These are phyloP conservation scores for Phaeosphaeria sp. DNA, from an alignment of 2,329 filamentous ascomycete genomes.

Conservation along the genomic window DNA sequence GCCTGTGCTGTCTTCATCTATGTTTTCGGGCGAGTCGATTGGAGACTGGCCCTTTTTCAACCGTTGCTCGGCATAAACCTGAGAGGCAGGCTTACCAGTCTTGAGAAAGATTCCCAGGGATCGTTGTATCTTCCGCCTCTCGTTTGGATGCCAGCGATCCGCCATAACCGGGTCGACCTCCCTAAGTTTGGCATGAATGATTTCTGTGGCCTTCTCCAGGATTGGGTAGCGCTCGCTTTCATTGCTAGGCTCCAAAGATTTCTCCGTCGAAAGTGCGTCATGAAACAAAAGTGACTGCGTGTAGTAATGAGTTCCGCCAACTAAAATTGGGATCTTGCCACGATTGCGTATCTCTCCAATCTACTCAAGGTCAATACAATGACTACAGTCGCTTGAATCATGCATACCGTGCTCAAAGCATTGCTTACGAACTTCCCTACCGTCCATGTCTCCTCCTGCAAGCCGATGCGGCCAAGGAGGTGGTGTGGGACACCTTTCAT, in stretches of 20 bases:
- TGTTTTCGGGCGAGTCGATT: not conserved
- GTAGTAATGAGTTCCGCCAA: slow-evolving; percentile 96
- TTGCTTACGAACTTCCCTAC: slow-evolving; percentile 78
- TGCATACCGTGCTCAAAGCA: slow-evolving; percentile 61
- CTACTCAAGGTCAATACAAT: slow-evolving; percentile 21
- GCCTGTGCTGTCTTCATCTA: slow-evolving; percentile 8
- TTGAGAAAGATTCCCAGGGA: slow-evolving; percentile 89
- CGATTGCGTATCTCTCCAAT: slow-evolving; percentile 80
- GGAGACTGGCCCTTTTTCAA: slow-evolving; percentile 41
- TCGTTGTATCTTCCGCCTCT: slow-evolving; percentile 84
- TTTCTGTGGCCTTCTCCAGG: slow-evolving; percentile 72
- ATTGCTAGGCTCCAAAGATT: slow-evolving; percentile 38
- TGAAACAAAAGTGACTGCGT: slow-evolving; percentile 86
- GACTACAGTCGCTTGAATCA: accelerated
- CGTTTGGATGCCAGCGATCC: slow-evolving; percentile 90
- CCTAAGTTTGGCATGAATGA: slow-evolving; percentile 73
- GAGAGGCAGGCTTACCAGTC: slow-evolving; percentile 81
- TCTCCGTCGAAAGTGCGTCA: slow-evolving; percentile 65
- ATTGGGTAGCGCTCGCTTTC: slow-evolving; percentile 64
- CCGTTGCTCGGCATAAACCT: slow-evolving; percentile 81
- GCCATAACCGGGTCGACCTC: slow-evolving; percentile 92
- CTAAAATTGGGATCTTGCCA: slow-evolving; percentile 84
- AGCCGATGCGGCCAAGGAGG: slow-evolving; percentile 77
- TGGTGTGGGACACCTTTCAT: slow-evolving; percentile 85
- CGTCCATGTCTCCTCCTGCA: slow-evolving; percentile 82